Conservation (phyloP, 257 asterid genomes). For the Fraxinus anomala region DNA sequence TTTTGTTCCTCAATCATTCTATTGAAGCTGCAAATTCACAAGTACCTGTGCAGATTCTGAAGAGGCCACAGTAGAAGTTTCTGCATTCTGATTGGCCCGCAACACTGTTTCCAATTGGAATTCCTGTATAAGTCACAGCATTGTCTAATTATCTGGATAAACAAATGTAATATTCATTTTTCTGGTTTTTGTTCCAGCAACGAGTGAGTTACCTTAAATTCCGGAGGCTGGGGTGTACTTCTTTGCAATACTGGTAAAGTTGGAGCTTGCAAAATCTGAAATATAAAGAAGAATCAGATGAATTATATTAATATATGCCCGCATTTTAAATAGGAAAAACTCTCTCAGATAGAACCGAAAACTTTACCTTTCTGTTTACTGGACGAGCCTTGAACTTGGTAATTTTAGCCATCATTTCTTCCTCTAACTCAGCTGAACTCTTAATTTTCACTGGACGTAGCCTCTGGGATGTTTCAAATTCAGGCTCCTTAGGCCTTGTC, state of each 20-base stretch:
- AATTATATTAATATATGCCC: background rate
- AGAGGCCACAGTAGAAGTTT: constrained; percentile 69
- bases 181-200: constrained; percentile 13
- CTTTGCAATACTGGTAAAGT: constrained; percentile 61
- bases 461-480: constrained; percentile 85
- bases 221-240: constrained; percentile 77
- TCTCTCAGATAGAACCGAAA: background rate
- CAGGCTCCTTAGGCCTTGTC: constrained; percentile 92
- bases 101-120: constrained; percentile 87
- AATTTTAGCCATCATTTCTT: constrained; percentile 87
- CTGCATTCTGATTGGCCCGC: constrained; percentile 73
- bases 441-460: constrained; percentile 65
- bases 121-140: constrained; percentile 53
- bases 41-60: constrained; percentile 52
- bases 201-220: constrained; percentile 65
- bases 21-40: constrained; percentile 4
- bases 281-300: constrained; percentile 4
- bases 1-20: background rate
- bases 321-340: background rate
- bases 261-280: constrained; percentile 71
- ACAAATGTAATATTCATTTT: background rate
- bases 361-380: constrained; percentile 67
- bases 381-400: constrained; percentile 95
- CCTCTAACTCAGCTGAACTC: constrained; percentile 86
- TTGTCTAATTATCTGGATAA: constrained; percentile 9